Base-by-base conservation (phyloP, 306 rosid genomes). In the Cucurbita ficifolia region DNA sequence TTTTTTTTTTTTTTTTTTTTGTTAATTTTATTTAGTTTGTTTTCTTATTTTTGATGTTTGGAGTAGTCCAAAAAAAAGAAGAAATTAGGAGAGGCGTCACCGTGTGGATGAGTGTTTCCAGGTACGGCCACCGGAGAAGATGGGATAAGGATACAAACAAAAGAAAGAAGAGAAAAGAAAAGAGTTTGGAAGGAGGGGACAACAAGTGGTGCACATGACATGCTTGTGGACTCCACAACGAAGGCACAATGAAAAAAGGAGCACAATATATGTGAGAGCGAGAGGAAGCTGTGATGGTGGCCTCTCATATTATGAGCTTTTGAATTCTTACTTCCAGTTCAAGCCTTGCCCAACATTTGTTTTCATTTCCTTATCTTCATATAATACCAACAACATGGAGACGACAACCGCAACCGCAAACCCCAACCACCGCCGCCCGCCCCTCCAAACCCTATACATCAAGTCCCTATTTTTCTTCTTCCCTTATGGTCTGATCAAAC, bases 121-220 rank as follows among this genome's bases (percentile, higher is more conserved):
- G 33, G 38, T 12, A 29, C 5, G 42, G n/a, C 40, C 40, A 14
- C 39, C 63, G 39, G 69, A 16, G 69, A 36, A 61, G 11, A 35
- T 17, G 22, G 11, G 68, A 16, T 16, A 62, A 62, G 69, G 22
- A 16, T 12, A 10, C 4, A 8, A 39, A 13, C 1, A 38, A 35
- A 62, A 33, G 17, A 39, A 0, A 8, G 33, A 16, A 38, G 6
- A 4, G n/a, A n/a, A 0, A 63, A 65, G 43, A 18, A 38, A 5
- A 4, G 9, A 45, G 9, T 43, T 42, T 5, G 62, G 36, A 24
- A 24, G 35, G 16, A 9, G 63, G 72, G 39, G 72, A 43, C 72
- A 67, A 67, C 52, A 45, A 67, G 12, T 21, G 72, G 72, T 67
- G 72, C 72, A 45, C 72, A 67, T 67, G 72, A 67, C 72, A 67